Base-by-base conservation (phyloP, 306 rosid genomes). In the Quercus mongolica region DNA sequence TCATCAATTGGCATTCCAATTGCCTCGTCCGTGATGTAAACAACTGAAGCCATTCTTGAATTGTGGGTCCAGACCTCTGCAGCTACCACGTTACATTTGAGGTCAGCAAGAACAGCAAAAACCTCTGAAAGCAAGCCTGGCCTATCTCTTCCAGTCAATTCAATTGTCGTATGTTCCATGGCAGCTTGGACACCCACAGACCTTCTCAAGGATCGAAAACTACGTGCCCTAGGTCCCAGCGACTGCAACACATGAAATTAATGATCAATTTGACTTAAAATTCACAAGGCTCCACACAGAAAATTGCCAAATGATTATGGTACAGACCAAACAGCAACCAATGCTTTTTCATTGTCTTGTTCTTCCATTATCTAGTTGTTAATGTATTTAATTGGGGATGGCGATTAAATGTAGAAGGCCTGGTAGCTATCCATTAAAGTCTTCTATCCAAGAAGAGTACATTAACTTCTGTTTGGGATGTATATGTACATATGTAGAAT, bases 41-140 rank as follows among this genome's bases (percentile, higher is more conserved):
- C 97, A 65, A 95, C 98, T 1, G 99, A 95, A 2, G 99, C 98
- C 98, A 95, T 91, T 87, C 99, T 90, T 26, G 97, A 86, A 80
- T 95, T 95, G 87, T 95, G 99, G 20, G 99, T 95, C 99, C 99
- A 95, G 8, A 95, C 98, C 88, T 95, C 99, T 17, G 96, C 98
- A 0, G 99, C 96, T 38, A 91, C 97, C 85, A 95, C 99, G 55
- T 95, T 95, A 85, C 99, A 95, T 86, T 91, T 92, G 76, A 91
- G 98, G 85, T 95, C 92, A 33, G 97, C 78, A 23, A 95, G 94
- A 79, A 95, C 91, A n/a, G 99, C 99, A 62, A 95, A 95, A 73
- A 95, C 91, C 88, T 95, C 99, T 13, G 99, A 95, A 52, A 95
- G 98, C 82, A 95, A 75, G 69, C 99, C 99, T 41, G 96, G 97